Conservation (phyloP, 306 rosid genomes). For the Trifolium pratense region DNA sequence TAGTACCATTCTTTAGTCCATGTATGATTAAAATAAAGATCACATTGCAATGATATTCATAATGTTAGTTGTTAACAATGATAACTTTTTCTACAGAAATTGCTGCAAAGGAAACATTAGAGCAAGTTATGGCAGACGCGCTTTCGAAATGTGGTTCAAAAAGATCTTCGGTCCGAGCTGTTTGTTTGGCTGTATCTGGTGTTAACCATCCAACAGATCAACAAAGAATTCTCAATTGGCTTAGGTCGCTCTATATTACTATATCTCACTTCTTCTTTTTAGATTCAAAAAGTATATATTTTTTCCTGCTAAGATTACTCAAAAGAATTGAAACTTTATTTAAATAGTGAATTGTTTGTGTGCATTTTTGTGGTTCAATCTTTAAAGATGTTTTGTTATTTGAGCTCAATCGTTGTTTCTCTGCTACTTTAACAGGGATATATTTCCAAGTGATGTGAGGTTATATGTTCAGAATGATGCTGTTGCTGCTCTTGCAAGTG, state of each 20-base stretch:
- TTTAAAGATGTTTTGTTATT: slow-evolving; percentile 9
- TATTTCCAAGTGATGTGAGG: slow-evolving; percentile 76
- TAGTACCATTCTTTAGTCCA: not conserved
- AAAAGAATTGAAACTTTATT: not conserved
- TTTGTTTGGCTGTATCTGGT: slow-evolving; percentile 91
- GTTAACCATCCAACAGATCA: slow-evolving; percentile 92
- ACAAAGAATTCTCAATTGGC: slow-evolving; percentile 78
- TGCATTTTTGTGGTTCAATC: slow-evolving; percentile 31
- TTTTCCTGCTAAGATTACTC: slow-evolving; percentile 9
- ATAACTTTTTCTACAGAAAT: slow-evolving; percentile 60
- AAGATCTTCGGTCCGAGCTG: slow-evolving; percentile 86
- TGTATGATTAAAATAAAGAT: slow-evolving; percentile 36
- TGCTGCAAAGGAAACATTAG: slow-evolving; percentile 89
- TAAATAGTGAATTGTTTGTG: slow-evolving; percentile 10
- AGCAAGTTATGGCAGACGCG: slow-evolving; percentile 88
- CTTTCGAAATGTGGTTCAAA: slow-evolving; percentile 74
- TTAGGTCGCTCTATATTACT: slow-evolving; percentile 60
- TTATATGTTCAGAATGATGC: slow-evolving; percentile 93
- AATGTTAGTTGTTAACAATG: slow-evolving; percentile 37
- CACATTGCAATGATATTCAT: slow-evolving; percentile 3
- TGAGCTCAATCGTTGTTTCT: slow-evolving; percentile 20
- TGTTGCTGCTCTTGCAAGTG: slow-evolving; percentile 94
- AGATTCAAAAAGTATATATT: slow-evolving; percentile 4
- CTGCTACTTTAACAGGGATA: slow-evolving; percentile 57
- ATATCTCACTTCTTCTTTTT: slow-evolving; percentile 12